These are phyloP conservation scores for Penicillium sp. DNA, from an alignment of 2,329 filamentous ascomycete species.

Conservation along the genomic window DNA sequence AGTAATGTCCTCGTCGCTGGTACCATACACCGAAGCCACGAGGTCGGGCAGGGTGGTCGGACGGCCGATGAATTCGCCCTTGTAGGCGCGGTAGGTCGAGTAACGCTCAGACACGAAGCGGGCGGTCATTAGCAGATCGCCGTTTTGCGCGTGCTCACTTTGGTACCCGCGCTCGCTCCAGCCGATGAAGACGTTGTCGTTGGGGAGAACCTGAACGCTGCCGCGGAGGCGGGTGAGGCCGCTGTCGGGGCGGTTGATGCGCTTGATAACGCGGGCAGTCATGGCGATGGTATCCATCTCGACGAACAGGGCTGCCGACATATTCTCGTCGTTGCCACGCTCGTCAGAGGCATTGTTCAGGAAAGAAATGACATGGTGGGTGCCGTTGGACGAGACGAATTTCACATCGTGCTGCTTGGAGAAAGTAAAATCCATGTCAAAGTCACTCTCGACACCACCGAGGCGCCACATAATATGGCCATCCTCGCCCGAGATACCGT, in stretches of 20 bases:
- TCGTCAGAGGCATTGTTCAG: constrained; percentile 47
- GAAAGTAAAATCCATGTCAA: constrained; percentile 44
- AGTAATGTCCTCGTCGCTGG: constrained; percentile 26
- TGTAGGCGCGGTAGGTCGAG: constrained; percentile 51
- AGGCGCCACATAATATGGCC: constrained; percentile 49
- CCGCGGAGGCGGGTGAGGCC: constrained; percentile 44
- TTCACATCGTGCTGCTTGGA: constrained; percentile 48
- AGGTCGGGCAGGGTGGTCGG: constrained; percentile 41
- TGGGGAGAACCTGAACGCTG: constrained; percentile 42
- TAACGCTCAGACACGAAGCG: constrained; percentile 43
- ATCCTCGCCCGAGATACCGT: constrained; percentile 46
- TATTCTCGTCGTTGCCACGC: constrained; percentile 33
- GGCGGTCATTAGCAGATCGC: constrained; percentile 45
- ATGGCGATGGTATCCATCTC: constrained; percentile 40
- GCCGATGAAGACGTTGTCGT: constrained; percentile 46
- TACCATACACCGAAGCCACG: constrained; percentile 42
- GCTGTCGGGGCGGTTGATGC: constrained; percentile 44
- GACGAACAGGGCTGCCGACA: constrained; percentile 41
- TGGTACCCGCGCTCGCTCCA: constrained; percentile 48
- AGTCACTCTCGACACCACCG: constrained; percentile 42
- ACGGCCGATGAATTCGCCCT: constrained; percentile 45
- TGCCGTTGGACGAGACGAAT: constrained; percentile 39
- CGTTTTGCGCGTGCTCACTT: constrained; percentile 44
- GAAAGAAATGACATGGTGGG: constrained; percentile 40
- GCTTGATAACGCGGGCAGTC: constrained; percentile 38